phyloP scores from a whole-genome alignment of 2,329 filamentous ascomycete species.

The Aaosphaeria pasadenensis region DNA sequence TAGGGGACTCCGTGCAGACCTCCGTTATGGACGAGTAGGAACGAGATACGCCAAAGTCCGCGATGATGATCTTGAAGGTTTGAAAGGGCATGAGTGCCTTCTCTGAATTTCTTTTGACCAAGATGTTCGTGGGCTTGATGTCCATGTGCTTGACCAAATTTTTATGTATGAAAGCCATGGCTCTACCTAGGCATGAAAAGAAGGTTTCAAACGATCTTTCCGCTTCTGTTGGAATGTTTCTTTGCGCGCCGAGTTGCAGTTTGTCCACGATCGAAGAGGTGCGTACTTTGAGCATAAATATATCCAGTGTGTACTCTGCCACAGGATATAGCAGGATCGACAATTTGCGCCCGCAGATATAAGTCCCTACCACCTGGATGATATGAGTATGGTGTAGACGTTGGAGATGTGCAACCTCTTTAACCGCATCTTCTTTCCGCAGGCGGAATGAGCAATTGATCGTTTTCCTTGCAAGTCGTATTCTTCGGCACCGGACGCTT shows the following conservation, averaged over 20 bases:
- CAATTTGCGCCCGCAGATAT: conserved; percentile 9
- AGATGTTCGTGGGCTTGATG: conserved; percentile 19
- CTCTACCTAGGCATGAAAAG: conserved; percentile 9
- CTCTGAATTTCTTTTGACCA: conserved; percentile 5
- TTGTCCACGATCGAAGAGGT: conserved; percentile 1
- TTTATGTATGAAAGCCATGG: conserved; percentile 11
- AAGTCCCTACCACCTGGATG: conserved; percentile 15
- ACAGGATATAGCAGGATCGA: conserved; percentile 16
- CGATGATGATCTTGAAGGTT: conserved; percentile 12
- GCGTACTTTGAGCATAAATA: conserved; percentile 4
- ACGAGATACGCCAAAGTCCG: conserved; percentile 20
- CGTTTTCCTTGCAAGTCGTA: conserved; percentile 13
- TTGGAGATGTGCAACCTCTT: conserved; percentile 13
- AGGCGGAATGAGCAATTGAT: conserved; percentile 9
- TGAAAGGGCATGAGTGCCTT: not conserved
- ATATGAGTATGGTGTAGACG: conserved; percentile 11
- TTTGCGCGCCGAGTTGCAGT: no score
- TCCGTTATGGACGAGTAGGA: conserved; percentile 6
- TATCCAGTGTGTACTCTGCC: conserved; percentile 11
- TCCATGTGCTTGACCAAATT: conserved; percentile 18
- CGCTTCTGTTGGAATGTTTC: no score
- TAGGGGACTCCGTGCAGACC: conserved; percentile 10
- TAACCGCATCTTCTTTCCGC: conserved; percentile 8
- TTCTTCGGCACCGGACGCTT: conserved; percentile 11
- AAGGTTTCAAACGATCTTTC: no score